Evolutionary conservation across 2,329 filamentous ascomycete genomes (phyloP).

Genomic region (Diaporthe eres): DNA sequence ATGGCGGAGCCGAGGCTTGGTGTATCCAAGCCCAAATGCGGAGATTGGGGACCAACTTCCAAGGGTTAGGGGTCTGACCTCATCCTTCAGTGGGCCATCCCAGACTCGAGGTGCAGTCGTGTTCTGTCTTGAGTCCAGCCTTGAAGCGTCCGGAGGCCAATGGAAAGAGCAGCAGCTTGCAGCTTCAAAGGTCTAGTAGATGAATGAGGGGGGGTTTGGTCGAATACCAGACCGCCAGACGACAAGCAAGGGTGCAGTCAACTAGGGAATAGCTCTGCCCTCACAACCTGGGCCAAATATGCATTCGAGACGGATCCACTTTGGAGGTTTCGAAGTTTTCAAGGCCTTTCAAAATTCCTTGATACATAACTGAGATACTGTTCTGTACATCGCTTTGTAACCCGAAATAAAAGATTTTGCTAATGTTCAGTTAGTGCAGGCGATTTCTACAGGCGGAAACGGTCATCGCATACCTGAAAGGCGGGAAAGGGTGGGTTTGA

Average conservation of each 20-base stretch:
- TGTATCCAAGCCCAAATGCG: not conserved
- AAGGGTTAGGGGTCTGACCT: not conserved
- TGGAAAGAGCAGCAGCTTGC: not conserved
- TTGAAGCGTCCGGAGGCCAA: not conserved
- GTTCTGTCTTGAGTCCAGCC: not conserved
- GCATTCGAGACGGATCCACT: too few species aligned
- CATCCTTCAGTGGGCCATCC: not conserved
- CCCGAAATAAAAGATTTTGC: too few species aligned
- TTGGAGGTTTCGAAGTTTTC: too few species aligned
- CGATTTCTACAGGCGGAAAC: too few species aligned
- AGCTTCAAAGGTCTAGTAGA: not conserved
- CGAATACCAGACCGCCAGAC: not conserved
- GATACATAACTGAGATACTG: too few species aligned
- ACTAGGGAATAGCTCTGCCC: not conserved
- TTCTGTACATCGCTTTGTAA: too few species aligned
- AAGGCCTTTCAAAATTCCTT: too few species aligned
- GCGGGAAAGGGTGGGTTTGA: too few species aligned
- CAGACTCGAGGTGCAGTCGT: not conserved
- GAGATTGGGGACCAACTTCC: not conserved
- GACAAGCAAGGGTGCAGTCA: not conserved
- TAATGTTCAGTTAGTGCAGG: too few species aligned
- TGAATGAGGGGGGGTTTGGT: not conserved
- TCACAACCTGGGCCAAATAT: too few species aligned
- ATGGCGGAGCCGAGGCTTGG: not conserved
- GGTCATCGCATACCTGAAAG: too few species aligned